phyloP scores from a whole-genome alignment of 345 rosid species.

The Crucihimalaya himalaica region DNA sequence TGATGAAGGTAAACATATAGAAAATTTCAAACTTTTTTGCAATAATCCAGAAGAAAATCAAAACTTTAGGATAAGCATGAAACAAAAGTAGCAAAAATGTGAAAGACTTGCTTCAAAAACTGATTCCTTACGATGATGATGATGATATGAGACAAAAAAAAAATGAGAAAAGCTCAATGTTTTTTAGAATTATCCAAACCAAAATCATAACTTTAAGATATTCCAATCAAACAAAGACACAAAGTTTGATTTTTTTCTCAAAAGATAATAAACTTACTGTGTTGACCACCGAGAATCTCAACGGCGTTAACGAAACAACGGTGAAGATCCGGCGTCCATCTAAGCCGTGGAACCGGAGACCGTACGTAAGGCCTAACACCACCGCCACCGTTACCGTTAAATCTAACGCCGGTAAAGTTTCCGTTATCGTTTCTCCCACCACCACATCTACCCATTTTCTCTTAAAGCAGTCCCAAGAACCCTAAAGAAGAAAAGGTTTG shows the following conservation, averaged over 20 bases:
- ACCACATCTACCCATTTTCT: slow-evolving; percentile 67
- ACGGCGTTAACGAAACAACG: slow-evolving; percentile 89
- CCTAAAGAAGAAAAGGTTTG: slow-evolving; percentile 15
- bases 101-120: not conserved
- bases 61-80: slow-evolving; percentile 17
- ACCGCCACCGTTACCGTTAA: slow-evolving; percentile 45
- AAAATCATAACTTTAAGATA: not conserved
- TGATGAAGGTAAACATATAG: not conserved
- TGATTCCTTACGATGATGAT: not conserved
- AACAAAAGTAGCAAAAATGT: slow-evolving; percentile 4
- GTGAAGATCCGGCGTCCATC: slow-evolving; percentile 99
- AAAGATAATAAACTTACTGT: slow-evolving; percentile 48
- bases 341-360: slow-evolving; percentile 84
- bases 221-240: not conserved
- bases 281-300: slow-evolving; percentile 85
- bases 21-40: not conserved
- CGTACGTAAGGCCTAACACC: slow-evolving; percentile 87
- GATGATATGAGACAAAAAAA: not conserved
- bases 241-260: not conserved
- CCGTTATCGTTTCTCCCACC: slow-evolving; percentile 48
- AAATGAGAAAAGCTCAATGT: not conserved
- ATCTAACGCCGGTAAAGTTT: slow-evolving; percentile 12
- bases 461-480: not conserved
- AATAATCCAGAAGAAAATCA: not conserved
- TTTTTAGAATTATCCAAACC: not conserved